Base-by-base conservation (phyloP, 202 grass and related monocot species). In the Schoenoplectus tabernaemontani region DNA sequence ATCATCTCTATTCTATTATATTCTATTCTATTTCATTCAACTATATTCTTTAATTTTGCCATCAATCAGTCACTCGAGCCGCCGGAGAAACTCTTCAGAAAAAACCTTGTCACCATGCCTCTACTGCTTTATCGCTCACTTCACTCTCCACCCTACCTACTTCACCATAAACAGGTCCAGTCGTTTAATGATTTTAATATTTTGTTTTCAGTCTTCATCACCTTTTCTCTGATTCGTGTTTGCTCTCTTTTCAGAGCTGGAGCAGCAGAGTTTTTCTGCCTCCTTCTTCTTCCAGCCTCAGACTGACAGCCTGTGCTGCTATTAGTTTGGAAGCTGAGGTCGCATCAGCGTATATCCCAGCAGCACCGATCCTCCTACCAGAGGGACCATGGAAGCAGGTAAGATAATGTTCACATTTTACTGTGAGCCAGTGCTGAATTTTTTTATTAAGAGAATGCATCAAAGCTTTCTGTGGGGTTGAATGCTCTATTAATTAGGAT, bases 321-420 rank as follows among this genome's bases (percentile, higher is more conserved):
- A 32, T 80, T 13, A 10, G 37, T 3, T 28, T 80, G 77, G 78
- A 81, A 47, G 22, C 56, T 41, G 67, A 83, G 36, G 7, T 30
- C 30, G 44, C 64, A 9, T 81, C 89, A 28, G 84, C 73, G 20
- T 80, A 81, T 85, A 67, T 98, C 67, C 56, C 91, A 4, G 86
- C 95, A 30, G 91, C 95, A 11, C 91, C 95, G 58, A 98, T 98
- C 87, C 89, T 95, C 77, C 88, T 95, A 17, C 91, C 95, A 1
- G 91, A 92, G 5, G 95, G 95, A 8, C 91, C 91, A 4, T 98
- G 95, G 95, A 95, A 90, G 51, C 79, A 92, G 82, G 95, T 94
- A 84, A 64, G 32, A 53, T 65, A 28, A 66, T 61, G 47, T 2
- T 58, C 1, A 6, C 56, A 47, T 68, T 13, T 65, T 68, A 9